Percentiles rank a stretch among this genome's conserved stretches.
These are phyloP conservation scores for Fomitopsis betulina DNA, from an alignment of 1,284 basidiomycete genomes.

Conservation along the genomic window DNA sequence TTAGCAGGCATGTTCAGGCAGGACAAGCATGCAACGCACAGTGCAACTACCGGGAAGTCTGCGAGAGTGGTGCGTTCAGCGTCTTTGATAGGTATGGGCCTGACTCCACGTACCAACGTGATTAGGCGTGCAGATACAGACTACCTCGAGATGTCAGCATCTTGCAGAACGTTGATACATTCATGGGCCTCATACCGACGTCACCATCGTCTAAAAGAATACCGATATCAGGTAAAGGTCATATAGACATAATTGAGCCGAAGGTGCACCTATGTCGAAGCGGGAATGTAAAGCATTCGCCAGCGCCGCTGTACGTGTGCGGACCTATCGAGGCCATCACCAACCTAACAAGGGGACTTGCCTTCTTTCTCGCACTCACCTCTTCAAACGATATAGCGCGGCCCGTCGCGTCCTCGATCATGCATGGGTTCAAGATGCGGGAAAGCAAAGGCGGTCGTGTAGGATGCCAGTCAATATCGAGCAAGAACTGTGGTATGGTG, in stretches of 20 bases:
- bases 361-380: conserved; percentile 28
- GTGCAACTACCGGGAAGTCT: conserved; percentile 72
- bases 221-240: no score
- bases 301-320: conserved; percentile 49
- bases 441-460: conserved; percentile 39
- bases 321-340: conserved; percentile 29
- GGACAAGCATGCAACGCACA: conserved; percentile 25
- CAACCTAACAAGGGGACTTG: not conserved
- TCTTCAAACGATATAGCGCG: conserved; percentile 42
- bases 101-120: conserved; percentile 40
- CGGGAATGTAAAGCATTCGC: conserved; percentile 57
- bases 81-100: not conserved
- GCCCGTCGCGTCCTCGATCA: conserved; percentile 63
- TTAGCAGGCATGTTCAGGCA: no score
- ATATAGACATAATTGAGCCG: not conserved
- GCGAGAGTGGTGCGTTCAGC: not conserved
- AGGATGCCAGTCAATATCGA: conserved; percentile 46
- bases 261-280: conserved; percentile 38
- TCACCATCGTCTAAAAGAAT: conserved; percentile 30
- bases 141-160: conserved; percentile 28
- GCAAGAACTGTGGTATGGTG: conserved; percentile 70
- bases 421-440: conserved; percentile 41
- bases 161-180: conserved; percentile 11
- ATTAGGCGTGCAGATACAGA: conserved; percentile 67
- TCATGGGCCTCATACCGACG: conserved; percentile 41